A percentile compares a stretch with the other conserved stretches of the same genome.
phyloP scores from a whole-genome alignment of 2,329 filamentous ascomycete species.

The Dryadomyces quercus-mongolicae region DNA sequence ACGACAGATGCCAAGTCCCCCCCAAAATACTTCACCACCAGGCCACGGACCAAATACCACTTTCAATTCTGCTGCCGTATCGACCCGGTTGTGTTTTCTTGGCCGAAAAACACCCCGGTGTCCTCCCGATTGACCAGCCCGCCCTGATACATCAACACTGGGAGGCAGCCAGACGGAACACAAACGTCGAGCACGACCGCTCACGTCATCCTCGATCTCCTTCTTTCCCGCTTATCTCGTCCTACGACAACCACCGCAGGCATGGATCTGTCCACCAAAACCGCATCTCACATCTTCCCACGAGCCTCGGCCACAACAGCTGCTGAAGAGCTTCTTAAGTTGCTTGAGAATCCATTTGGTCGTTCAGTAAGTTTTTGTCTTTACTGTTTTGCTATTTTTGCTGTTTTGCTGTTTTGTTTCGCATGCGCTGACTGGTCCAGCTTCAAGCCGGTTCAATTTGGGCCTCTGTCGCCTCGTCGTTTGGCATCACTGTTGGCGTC shows the following conservation, averaged over 20 bases:
- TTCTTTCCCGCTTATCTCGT: not conserved
- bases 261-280: constrained; percentile 11
- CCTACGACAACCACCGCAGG: not conserved
- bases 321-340: constrained; percentile 31
- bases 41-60: too few relatives aligned
- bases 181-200: too few relatives aligned
- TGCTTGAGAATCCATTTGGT: constrained; percentile 37
- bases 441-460: constrained; percentile 51
- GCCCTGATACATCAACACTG: not conserved
- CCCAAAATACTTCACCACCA: too few relatives aligned
- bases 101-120: not conserved
- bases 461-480: constrained; percentile 67
- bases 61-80: not conserved
- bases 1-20: not conserved
- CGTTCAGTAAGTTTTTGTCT: constrained; percentile 24
- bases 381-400: not conserved
- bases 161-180: not conserved
- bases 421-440: constrained; percentile 16
- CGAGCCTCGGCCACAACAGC: constrained; percentile 1
- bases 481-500: constrained; percentile 62
- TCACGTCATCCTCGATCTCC: too few relatives aligned
- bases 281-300: constrained; percentile 5
- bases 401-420: not conserved
- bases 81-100: not conserved
- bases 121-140: not conserved